Evolutionary conservation across 768 basidiomycete genomes (phyloP), one percentile per base, ranked within the genome.

Genomic region (Omphalotus guepiniiformis): DNA sequence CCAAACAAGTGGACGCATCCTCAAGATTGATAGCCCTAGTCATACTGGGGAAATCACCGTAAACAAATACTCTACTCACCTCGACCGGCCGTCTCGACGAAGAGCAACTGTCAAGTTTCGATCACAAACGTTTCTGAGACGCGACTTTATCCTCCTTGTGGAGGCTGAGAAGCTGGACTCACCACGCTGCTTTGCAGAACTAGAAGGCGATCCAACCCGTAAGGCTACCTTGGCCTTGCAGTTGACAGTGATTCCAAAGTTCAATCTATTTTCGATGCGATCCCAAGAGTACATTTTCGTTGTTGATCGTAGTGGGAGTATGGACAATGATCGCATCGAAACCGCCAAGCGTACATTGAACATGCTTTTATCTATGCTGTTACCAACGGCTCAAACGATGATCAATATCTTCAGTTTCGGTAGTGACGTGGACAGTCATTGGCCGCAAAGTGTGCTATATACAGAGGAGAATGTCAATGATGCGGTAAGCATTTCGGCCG

Each of bases 381-480:
- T 83, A 3, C 78, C 80, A 0, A 47, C 35, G 21, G 29, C 51
- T 0, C 64, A 64, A 3, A 74, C 79, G 0, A 54, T 42, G 1
- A 79, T 85, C 66, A 85, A 85, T 42, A 66, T 85, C n/a, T 68
- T 78, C 45, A 74, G 73, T 44, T 85, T 84, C 54, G 79, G 78
- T 0, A 39, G 1, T 8, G 0, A 9, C 0, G 58, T 58, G 4
- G 50, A 48, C 3, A 37, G 56, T 6, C 53, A 80, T 3, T 79
- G 74, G 74, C 19, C 29, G 0, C 35, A 19, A 0, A 73, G 75
- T 43, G 50, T 49, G 19, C 16, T 11, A 0, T 76, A 75, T 41
- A 50, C 60, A 47, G 53, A 67, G 44, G 55, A 4, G 0, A 59
- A 59, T 8, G 49, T 80, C 52, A 34, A 32, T 1, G 34, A 54